Base-by-base conservation (phyloP, 495 filamentous ascomycete genomes). In the Bathelium albidoporum region DNA sequence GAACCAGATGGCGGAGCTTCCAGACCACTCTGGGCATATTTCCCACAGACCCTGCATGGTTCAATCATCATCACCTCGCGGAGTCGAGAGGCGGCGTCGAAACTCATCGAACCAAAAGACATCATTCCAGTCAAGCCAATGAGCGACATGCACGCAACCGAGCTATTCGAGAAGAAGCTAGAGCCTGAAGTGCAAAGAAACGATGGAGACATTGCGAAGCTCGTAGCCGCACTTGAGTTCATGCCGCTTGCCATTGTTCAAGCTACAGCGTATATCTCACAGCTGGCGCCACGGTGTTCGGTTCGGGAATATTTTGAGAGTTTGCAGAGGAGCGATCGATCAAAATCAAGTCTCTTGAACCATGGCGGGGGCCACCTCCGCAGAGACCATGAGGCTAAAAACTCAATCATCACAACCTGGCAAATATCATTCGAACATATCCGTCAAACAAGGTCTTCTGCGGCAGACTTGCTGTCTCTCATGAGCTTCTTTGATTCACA, bases 11-110 rank as follows among this genome's bases (percentile, higher is more conserved):
- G 62, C 45, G 16, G 12, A 10, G 31, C 22, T 59, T 14, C 16
- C 2, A 4, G 12, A 49, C 66, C 29, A 49, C 66, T 65, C 11
- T 11, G 24, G 28, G 24, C 10, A 28, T 59, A 59, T 36, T 64
- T 78, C 10, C 77, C 77, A 36, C 65, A 70, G 43, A 67, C 62
- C 36, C 60, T 43, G 32, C 62, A 74, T 62, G 72, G 75, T 32
- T 75, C 65, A 32, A 73, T 77, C 62, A 70, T 81, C 14, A 67
- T 81, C 32, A 81, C 77, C 29, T 74, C 70, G 28, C 71, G 76
- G 20, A 76, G 60, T 60, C 63, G 60, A 66, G 43, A 64, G 10
- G 70, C 59, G 0, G 72, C 70, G 2, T 60, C 20, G 9, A 58
- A 32, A 20, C 31, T 66, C 9, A 36, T 22, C 2, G 61, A 36